Evolutionary conservation across 225 moss, liverwort and hornwort species (phyloP), one percentile per base, ranked within the genome.

Genomic region (Physcomitrium patens): DNA sequence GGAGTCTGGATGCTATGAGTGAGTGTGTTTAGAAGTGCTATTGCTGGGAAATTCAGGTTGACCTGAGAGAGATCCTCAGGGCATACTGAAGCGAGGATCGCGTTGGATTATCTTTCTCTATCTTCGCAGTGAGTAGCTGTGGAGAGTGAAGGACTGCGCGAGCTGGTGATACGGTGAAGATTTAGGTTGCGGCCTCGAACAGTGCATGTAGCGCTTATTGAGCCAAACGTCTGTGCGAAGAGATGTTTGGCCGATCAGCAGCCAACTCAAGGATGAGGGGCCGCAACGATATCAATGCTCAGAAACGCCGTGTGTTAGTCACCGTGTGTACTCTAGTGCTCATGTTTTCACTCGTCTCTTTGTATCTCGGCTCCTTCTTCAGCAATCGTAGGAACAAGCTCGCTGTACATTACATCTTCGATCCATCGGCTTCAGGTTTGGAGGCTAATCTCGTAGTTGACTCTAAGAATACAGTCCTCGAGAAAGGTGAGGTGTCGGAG

Each of bases 341-440:
- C 44, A 82, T 90, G 91, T 75, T 95, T 67, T 93, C 89, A 2
- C 63, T 86, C 42, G 67, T 99, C 64, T 89, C 91, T 12, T 71
- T 99, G 28, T 95, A 92, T 79, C 94, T 93, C 78, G 89, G 94
- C 55, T 93, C 97, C 28, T 93, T 97, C 76, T 93, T 93, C 85
- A 87, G 78, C 63, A 80, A 83, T 61, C 90, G 82, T 54, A 61
- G 64, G 2, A 76, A 26, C 65, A 81, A 82, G 81, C 56, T 19
- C 31, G 75, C 16, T 8, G 79, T 67, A 49, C 77, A 81, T 63
- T 76, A 85, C 4, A 80, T 72, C 1, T 88, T 85, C 49, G 85
- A 85, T 83, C 80, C 82, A 0, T 60, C 85, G 0, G 22, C 77
- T 24, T 57, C 85, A 1, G 78, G 80, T 22, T 88, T 85, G 88